Evolutionary conservation across 495 filamentous ascomycete genomes (phyloP), one percentile per base, ranked within the genome.

Genomic region (Tuber aestivum): DNA sequence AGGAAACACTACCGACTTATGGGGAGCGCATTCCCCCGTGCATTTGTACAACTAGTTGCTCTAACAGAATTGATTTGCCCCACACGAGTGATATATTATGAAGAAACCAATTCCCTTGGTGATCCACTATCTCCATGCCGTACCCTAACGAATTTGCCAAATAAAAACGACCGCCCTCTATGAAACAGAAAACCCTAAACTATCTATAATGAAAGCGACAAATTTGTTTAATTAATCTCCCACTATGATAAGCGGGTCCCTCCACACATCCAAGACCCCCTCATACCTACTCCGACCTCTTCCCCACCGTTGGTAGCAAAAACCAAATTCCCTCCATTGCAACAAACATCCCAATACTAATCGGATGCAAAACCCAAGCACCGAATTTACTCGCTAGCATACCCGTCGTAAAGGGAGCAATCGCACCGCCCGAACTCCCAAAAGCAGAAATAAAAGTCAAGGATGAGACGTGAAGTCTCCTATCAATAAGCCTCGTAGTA

Each of bases 391-490:
- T 89, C 0, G 92, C 91, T 10, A 94, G 79, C 61, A 93, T 44
- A 71, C 92, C 92, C 6, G 90, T 94, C 0, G 91, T 87, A 75
- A 95, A 94, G 0, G 92, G 93, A 37, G 90, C 90, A 6, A 91
- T 86, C 0, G 92, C 92, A 9, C 91, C 92, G 4, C 93, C 92
- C 3, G 88, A 90, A 77, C 89, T 92, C 0, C 93, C 92, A 82
- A 92, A 88, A 38, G 90, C 90, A 72, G 87, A 89, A 72, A 94
- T 90, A 73, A 94, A 88, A 32, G 90, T 87, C 75, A 96, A 84
- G 23, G 88, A 88, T 42, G 89, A 89, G 50, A 91, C 89, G 79
- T 91, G 91, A 75, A 94, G 86, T 72, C 86, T 85, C 23, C 87
- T 86, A 5, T 87, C 87, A 65, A 95, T 85, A 21, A 90, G 85